Evolutionary conservation across 2,329 filamentous ascomycete species (phyloP), one percentile per base, ranked within the genome.

Genomic region (Fusarium multiceps): DNA sequence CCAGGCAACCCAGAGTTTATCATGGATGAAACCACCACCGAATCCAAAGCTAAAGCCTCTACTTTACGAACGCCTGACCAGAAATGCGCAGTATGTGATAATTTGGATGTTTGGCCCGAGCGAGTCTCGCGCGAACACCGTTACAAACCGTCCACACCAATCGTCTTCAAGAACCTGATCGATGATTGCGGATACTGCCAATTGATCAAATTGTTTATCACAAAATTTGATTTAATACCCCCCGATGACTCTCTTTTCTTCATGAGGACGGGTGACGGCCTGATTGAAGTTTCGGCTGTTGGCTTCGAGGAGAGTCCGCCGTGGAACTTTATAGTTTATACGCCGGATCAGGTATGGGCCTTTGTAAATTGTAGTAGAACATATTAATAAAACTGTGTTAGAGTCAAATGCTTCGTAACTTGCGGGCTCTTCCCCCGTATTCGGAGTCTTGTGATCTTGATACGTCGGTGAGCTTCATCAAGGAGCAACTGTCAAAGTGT

Each of bases 71-170:
- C 1, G 9, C 11, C 32, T 37, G 32, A 37, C 3, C 32, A 18
- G 16, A 37, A 37, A 37, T 37, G 34, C 3, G 3, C 34, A 37
- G 10, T 37, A n/a, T 37, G 34, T 37, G 34, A n/a, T 2, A 12
- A n/a, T 1, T 7, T 37, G 10, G 18, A n/a, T 1, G 34, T 37
- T 0, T n/a, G 18, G 34, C 18, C 34, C 5, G 6, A 37, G 5
- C 34, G 16, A 11, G 0, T 3, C 5, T 0, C 5, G 5, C 16
- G 16, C 34, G 34, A 37, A 11, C 0, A 11, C 4, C 9, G 34
- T n/a, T n/a, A 11, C 1, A 37, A 37, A 3, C 34, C 2, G 5
- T 2, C 32, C 9, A 11, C 16, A 3, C 1, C 16, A 18, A 37
- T 37, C 2, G 4, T 4, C 1, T 37, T 11, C 18, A 6, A 2